Conservation (phyloP, 257 asterid species). For the Plectranthus barbatus region DNA sequence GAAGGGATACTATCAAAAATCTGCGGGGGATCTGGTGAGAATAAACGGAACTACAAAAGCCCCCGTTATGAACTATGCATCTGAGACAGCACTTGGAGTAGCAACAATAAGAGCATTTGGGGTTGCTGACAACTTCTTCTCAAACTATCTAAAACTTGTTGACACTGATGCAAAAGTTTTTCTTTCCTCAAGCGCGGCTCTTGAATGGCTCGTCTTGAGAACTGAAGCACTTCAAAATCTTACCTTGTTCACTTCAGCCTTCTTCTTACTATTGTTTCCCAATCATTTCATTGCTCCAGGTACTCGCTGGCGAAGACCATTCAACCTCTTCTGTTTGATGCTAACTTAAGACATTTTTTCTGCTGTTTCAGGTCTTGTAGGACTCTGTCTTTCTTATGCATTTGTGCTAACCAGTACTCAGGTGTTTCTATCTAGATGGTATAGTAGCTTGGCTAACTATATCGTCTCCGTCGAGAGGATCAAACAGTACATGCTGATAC, state of each 20-base stretch:
- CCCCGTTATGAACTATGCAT: constrained; percentile 62
- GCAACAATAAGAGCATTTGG: constrained; percentile 61
- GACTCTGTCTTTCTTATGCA: constrained; percentile 74
- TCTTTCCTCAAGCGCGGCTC: constrained; percentile 49
- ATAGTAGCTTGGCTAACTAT: constrained; percentile 46
- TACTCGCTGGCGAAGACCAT: background rate
- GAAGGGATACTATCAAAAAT: constrained; percentile 68
- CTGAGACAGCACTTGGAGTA: constrained; percentile 75
- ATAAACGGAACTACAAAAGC: constrained; percentile 81
- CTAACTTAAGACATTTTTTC: background rate
- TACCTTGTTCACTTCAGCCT: constrained; percentile 56
- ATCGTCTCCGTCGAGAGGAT: constrained; percentile 71
- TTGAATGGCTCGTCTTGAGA: constrained; percentile 70
- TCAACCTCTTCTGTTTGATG: background rate
- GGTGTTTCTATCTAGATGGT: constrained; percentile 55
- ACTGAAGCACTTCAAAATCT: constrained; percentile 67
- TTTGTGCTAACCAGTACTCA: constrained; percentile 47
- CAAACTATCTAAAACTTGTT: constrained; percentile 49
- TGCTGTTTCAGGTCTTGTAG: constrained; percentile 53
- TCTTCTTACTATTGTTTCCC: constrained; percentile 42
- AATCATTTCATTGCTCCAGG: constrained; percentile 51
- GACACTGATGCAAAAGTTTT: constrained; percentile 65
- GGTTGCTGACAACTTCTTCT: constrained; percentile 40
- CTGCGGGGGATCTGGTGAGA: constrained; percentile 75
- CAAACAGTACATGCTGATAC: constrained; percentile 63